A percentile compares a stretch with the other conserved stretches of the same genome.
Evolutionary conservation across 192 early-diverging fungal genomes (phyloP).

Genomic region (Entomortierella lignicola): DNA sequence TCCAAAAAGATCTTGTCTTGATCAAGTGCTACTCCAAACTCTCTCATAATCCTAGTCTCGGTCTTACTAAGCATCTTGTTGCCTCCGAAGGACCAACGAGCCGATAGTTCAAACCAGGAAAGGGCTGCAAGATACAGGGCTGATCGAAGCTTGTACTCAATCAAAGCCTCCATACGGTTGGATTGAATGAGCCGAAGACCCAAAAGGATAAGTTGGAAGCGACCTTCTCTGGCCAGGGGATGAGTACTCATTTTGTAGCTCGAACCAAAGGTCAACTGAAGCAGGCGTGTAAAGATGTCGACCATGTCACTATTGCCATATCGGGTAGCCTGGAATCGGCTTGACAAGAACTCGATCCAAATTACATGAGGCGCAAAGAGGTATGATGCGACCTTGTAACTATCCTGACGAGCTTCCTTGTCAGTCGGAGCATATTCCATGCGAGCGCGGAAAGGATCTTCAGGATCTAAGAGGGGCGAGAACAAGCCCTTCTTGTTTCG

Average conservation of each 20-base stretch:
- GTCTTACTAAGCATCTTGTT: slow-evolving; percentile 70
- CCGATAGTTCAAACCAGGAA: slow-evolving; percentile 84
- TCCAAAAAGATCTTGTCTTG: slow-evolving; percentile 70
- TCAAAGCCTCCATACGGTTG: slow-evolving; percentile 71
- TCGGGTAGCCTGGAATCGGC: slow-evolving; percentile 85
- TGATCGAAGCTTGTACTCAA: slow-evolving; percentile 72
- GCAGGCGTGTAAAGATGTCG: slow-evolving; percentile 80
- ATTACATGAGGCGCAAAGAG: slow-evolving; percentile 80
- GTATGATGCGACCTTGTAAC: slow-evolving; percentile 67
- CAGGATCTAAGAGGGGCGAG: slow-evolving; percentile 63
- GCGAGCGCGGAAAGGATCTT: slow-evolving; percentile 87
- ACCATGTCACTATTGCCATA: slow-evolving; percentile 79
- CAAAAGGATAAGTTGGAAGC: slow-evolving; percentile 81
- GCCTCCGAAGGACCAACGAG: slow-evolving; percentile 85
- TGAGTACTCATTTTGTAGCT: slow-evolving; percentile 65
- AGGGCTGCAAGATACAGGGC: slow-evolving; percentile 79
- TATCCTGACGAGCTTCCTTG: slow-evolving; percentile 76
- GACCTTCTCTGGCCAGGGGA: slow-evolving; percentile 78
- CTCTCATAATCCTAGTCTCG: slow-evolving; percentile 75
- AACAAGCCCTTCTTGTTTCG: slow-evolving; percentile 87
- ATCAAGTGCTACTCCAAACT: slow-evolving; percentile 69
- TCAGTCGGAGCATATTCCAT: slow-evolving; percentile 95
- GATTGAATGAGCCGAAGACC: slow-evolving; percentile 81
- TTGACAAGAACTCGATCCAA: slow-evolving; percentile 88
- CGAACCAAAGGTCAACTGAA: slow-evolving; percentile 79